Evolutionary conservation across 139 green algal species (phyloP), one percentile per base, ranked within the genome.

Genomic region (Bryopsis sp.): DNA sequence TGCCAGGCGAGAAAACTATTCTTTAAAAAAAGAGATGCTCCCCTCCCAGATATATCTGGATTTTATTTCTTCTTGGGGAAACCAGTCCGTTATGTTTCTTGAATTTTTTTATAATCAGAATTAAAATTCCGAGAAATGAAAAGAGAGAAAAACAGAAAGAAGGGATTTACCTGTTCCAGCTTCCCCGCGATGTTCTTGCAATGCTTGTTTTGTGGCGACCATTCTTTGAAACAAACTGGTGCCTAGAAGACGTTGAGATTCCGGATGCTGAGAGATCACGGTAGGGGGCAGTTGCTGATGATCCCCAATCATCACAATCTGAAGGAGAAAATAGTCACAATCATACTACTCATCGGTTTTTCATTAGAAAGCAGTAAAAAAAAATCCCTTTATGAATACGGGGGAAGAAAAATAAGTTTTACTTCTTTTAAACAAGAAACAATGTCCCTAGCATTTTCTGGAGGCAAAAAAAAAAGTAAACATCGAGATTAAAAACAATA

Each of bases 201-300:
- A 26, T 50, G 6, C 11, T 26, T 28, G 6, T 5, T 61, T 11
- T 26, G 33, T 28, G 7, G 22, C 15, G 7, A 61, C 7, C 31
- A 78, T 63, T 58, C 65, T 32, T 58, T 75, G 58, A 58, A 75
- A 75, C 33, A 78, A 33, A 38, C 58, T 39, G 39, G 57, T 8
- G 22, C 32, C 28, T 1, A 2, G n/a, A 3, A 28, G 32, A n/a
- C 2, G 35, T 24, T 26, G 29, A 31, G 5, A 58, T 19, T 64
- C 64, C 2, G 84, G 79, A 1, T 81, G 83, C 54, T 79, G 61
- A 43, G 79, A 84, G 33, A 83, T 78, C 47, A 94, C 85, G 39
- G 93, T 80, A 3, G 93, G 89, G 2, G 86, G 86, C 59, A 91
- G 78, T 77, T 93, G 91, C 74, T 78, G 87, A 76, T 96, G 91